Base-by-base conservation (phyloP, 2,329 filamentous ascomycete species). In the Sclerotinia subarctica region DNA sequence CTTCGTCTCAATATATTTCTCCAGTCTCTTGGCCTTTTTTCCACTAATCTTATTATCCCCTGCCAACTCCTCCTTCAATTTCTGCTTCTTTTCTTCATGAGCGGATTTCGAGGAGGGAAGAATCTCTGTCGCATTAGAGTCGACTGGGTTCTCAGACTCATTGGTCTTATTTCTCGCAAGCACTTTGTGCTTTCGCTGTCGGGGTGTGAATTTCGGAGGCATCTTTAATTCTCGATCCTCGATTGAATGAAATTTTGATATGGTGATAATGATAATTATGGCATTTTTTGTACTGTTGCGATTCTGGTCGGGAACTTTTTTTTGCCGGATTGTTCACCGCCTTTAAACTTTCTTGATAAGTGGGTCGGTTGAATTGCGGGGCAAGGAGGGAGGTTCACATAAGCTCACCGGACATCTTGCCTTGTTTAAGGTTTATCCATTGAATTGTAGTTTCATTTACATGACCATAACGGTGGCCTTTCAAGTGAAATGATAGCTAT, bases 1-100 rank as follows among this genome's bases (percentile, higher is more conserved):
- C 83, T 99, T 99, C 69, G 86, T 95, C 75, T 98, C 94, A 72
- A 90, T 88, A 76, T 89, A 90, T 75, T 90, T 90, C 71, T 89
- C 87, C 51, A 90, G 76, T 1, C 88, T 83, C 79, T 90, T 89
- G 7, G 87, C 85, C 77, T 90, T 90, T 76, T 90, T 88, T 69
- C 85, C 82, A 74, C 82, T 88, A 76, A 88, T 81, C 74, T 88
- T 88, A 56, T 77, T 74, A 1, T 82, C 83, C 64, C 85, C 80
- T 32, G 81, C 77, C 67, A 79, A 80, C 70, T 88, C 82, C 29
- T 83, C 82, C 69, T 84, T 85, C 72, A 89, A 77, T 68, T 78
- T 80, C 19, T 81, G 86, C 78, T 81, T 89, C 77, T 83, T 85
- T 70, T 83, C 81, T 70, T 86, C 83, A 21, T 80, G 78, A 68